A percentile compares a stretch with the other conserved stretches of the same genome.
Evolutionary conservation across 495 filamentous ascomycete genomes (phyloP).

Genomic region (Tricharina praecox): DNA sequence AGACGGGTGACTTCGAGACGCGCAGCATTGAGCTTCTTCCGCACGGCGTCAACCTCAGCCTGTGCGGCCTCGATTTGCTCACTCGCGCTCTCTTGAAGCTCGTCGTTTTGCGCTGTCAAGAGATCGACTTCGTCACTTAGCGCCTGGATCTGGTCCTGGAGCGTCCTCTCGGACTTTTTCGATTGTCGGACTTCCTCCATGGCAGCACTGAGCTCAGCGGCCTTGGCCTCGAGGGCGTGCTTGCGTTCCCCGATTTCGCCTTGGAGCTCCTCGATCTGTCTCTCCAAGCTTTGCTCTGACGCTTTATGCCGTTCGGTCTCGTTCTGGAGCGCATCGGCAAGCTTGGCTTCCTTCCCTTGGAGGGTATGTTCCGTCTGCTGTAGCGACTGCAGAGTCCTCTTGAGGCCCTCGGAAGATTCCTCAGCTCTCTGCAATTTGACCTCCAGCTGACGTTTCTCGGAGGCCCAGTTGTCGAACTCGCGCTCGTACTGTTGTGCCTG

Average conservation of each 20-base stretch:
- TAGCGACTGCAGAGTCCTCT: slow-evolving; percentile 55
- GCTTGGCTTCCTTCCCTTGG: slow-evolving; percentile 38
- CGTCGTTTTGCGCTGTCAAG: slow-evolving; percentile 54
- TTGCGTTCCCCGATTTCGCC: slow-evolving; percentile 40
- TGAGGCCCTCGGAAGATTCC: slow-evolving; percentile 50
- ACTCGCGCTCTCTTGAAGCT: slow-evolving; percentile 51
- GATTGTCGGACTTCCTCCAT: slow-evolving; percentile 53
- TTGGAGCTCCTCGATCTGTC: slow-evolving; percentile 42
- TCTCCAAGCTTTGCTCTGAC: slow-evolving; percentile 38
- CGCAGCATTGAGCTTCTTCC: slow-evolving; percentile 33
- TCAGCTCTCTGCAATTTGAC: slow-evolving; percentile 50
- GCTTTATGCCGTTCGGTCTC: slow-evolving; percentile 41
- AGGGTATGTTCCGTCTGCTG: slow-evolving; percentile 41
- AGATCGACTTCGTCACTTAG: slow-evolving; percentile 69
- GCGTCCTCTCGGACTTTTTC: slow-evolving; percentile 43
- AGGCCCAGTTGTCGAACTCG: slow-evolving; percentile 55
- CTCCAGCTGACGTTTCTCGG: slow-evolving; percentile 45
- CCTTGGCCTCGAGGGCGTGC: slow-evolving; percentile 36
- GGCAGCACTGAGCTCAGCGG: slow-evolving; percentile 41
- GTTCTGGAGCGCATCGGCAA: slow-evolving; percentile 37
- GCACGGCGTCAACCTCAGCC: slow-evolving; percentile 35
- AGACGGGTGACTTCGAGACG: slow-evolving; percentile 31
- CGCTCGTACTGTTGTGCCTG: slow-evolving; percentile 53
- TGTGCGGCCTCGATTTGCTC: slow-evolving; percentile 35
- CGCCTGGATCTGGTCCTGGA: slow-evolving; percentile 52